Evolutionary conservation across 2,329 filamentous ascomycete species (phyloP).

Genomic region (Leptographium flavum): DNA sequence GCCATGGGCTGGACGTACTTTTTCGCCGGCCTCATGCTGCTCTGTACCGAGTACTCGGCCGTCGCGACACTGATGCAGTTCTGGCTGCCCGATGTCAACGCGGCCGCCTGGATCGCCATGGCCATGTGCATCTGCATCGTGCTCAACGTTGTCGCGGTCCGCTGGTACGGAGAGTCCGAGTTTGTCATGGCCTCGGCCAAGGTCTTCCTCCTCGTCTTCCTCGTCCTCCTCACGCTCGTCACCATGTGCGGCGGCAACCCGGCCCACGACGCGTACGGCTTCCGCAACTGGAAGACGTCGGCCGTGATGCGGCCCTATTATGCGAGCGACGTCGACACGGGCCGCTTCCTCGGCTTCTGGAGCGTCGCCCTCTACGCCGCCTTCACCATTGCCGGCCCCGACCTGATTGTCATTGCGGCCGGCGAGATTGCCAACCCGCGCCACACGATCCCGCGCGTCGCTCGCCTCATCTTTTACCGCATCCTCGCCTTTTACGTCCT

Average conservation of each 20-base stretch:
- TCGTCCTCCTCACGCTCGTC: slow-evolving; percentile 32
- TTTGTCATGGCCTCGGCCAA: slow-evolving; percentile 20
- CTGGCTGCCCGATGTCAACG: slow-evolving; percentile 8
- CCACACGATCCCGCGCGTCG: slow-evolving; percentile 9
- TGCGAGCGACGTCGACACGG: slow-evolving; percentile 19
- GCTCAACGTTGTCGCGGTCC: slow-evolving; percentile 5
- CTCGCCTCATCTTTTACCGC: slow-evolving; percentile 16
- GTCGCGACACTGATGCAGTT: slow-evolving; percentile 6
- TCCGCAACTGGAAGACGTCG: slow-evolving; percentile 14
- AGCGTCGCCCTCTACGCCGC: slow-evolving; percentile 5
- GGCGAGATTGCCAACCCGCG: slow-evolving; percentile 13
- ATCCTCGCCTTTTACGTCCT: slow-evolving; percentile 18
- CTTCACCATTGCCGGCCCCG: slow-evolving; percentile 25
- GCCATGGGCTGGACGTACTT: slow-evolving; percentile 35
- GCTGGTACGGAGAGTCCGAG: slow-evolving; percentile 9
- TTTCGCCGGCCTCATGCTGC: slow-evolving; percentile 15
- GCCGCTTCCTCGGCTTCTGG: slow-evolving; percentile 26
- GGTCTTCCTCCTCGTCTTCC: slow-evolving; percentile 32
- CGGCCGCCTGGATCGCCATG: not conserved
- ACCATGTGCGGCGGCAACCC: slow-evolving; percentile 26
- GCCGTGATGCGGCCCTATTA: slow-evolving; percentile 18
- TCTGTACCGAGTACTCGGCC: slow-evolving; percentile 2
- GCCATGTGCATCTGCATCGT: slow-evolving; percentile 16
- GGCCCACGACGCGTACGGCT: slow-evolving; percentile 5
- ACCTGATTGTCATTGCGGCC: slow-evolving; percentile 26